Evolutionary conservation across 306 rosid genomes (phyloP).

Genomic region (Ochetophila trinervis): DNA sequence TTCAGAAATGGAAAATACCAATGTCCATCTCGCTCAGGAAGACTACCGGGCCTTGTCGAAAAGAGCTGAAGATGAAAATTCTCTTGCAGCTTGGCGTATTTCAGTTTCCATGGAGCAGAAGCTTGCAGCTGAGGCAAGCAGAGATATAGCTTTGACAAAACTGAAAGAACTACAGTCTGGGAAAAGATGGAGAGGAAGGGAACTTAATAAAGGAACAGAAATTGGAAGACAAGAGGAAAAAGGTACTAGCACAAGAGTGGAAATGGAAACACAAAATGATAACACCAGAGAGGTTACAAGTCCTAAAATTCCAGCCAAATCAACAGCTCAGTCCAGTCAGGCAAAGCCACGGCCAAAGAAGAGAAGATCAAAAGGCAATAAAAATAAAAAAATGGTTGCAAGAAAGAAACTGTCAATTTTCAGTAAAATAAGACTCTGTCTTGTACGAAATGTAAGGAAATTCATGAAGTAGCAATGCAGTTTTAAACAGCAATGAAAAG

Average conservation of each 20-base stretch:
- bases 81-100: conserved; percentile 34
- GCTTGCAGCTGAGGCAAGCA: conserved; percentile 36
- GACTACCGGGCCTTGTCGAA: conserved; percentile 34
- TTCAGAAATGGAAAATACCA: conserved; percentile 23
- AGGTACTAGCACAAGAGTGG: conserved; percentile 19
- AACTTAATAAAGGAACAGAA: conserved; percentile 16
- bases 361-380: conserved; percentile 24
- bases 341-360: conserved; percentile 23
- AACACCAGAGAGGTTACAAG: conserved; percentile 14
- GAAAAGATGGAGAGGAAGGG: conserved; percentile 14
- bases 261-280: neutral
- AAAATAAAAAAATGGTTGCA: neutral
- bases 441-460: conserved; percentile 26
- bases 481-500: conserved; percentile 13
- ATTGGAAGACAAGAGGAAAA: conserved; percentile 4
- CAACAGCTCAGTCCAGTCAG: conserved; percentile 14
- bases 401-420: conserved; percentile 28
- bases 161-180: conserved; percentile 26
- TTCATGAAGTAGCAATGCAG: conserved; percentile 12
- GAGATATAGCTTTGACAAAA: conserved; percentile 36
- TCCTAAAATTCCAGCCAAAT: conserved; percentile 18
- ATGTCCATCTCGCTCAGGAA: conserved; percentile 35
- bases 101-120: conserved; percentile 35
- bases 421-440: conserved; percentile 22
- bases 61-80: conserved; percentile 35